Conservation (phyloP, 1,139 yeast species). For the Blastobotrys elegans region DNA sequence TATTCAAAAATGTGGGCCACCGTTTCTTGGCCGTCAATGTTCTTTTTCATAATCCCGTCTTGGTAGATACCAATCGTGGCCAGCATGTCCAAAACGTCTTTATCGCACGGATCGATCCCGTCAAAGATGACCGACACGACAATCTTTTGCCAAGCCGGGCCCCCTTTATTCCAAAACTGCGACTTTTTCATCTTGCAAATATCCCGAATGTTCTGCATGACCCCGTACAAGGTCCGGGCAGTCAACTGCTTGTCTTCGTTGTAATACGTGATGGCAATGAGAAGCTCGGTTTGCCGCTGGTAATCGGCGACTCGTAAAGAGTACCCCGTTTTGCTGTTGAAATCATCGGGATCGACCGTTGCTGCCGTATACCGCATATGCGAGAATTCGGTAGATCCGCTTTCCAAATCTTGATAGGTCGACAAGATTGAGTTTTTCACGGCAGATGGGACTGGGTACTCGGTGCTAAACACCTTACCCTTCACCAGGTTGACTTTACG, state of each 20-base stretch:
- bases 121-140: slow-evolving; percentile 88
- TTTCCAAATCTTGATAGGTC: slow-evolving; percentile 61
- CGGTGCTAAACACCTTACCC: slow-evolving; percentile 68
- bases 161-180: slow-evolving; percentile 59
- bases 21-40: slow-evolving; percentile 80
- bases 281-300: slow-evolving; percentile 80
- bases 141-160: slow-evolving; percentile 90
- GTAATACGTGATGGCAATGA: slow-evolving; percentile 88
- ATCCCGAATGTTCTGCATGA: slow-evolving; percentile 86
- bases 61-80: slow-evolving; percentile 95
- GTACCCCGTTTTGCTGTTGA: slow-evolving; percentile 61
- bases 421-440: slow-evolving; percentile 53
- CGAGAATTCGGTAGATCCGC: slow-evolving; percentile 56
- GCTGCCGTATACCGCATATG: slow-evolving; percentile 76
- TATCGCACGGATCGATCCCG: slow-evolving; percentile 88
- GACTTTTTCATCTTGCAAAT: slow-evolving; percentile 63
- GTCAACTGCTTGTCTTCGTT: slow-evolving; percentile 76
- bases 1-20: slow-evolving; percentile 91
- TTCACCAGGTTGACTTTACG: slow-evolving; percentile 60
- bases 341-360: slow-evolving; percentile 78
- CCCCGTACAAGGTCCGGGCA: slow-evolving; percentile 89
- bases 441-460: slow-evolving; percentile 70
- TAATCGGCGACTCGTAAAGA: slow-evolving; percentile 67
- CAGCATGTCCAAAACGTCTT: slow-evolving; percentile 73
- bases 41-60: slow-evolving; percentile 89